Conservation (phyloP, 768 basidiomycete genomes). For the Trametes coccinea region DNA sequence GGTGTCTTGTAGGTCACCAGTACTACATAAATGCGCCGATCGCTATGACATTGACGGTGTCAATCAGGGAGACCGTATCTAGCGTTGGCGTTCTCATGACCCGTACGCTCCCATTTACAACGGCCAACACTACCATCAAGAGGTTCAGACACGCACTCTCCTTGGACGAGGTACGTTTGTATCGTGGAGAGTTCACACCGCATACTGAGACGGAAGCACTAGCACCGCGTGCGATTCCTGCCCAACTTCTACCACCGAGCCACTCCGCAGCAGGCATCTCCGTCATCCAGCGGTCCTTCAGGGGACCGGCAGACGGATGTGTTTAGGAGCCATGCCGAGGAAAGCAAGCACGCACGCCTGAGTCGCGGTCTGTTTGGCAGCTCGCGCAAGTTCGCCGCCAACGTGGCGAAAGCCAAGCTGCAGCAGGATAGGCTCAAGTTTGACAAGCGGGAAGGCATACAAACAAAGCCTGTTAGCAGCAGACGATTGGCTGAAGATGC, state of each 20-base stretch:
- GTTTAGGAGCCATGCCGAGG: too few species aligned
- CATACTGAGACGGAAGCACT: not conserved
- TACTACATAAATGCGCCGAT: not conserved
- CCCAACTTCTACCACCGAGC: constrained; percentile 63
- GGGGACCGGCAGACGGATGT: not conserved
- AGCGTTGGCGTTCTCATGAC: constrained; percentile 69
- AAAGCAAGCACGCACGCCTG: not conserved
- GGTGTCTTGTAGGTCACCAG: constrained; percentile 61
- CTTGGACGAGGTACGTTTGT: constrained; percentile 64
- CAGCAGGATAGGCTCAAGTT: not conserved
- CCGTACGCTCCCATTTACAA: constrained; percentile 65
- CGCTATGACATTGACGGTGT: not conserved
- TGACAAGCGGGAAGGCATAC: not conserved
- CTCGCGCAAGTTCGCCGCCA: not conserved
- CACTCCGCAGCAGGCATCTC: constrained; percentile 28
- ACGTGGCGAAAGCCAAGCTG: constrained; percentile 3
- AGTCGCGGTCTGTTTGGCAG: not conserved
- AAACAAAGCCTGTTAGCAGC: not conserved
- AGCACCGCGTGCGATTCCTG: constrained; percentile 68
- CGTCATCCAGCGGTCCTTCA: not conserved
- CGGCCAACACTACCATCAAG: constrained; percentile 60
- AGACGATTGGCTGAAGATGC: constrained; percentile 1
- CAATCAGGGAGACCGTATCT: constrained; percentile 71
- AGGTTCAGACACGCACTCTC: constrained; percentile 77
- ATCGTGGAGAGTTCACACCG: not conserved